Conservation (phyloP, 2,329 filamentous ascomycete species). For the Xenoacremonium recifei region DNA sequence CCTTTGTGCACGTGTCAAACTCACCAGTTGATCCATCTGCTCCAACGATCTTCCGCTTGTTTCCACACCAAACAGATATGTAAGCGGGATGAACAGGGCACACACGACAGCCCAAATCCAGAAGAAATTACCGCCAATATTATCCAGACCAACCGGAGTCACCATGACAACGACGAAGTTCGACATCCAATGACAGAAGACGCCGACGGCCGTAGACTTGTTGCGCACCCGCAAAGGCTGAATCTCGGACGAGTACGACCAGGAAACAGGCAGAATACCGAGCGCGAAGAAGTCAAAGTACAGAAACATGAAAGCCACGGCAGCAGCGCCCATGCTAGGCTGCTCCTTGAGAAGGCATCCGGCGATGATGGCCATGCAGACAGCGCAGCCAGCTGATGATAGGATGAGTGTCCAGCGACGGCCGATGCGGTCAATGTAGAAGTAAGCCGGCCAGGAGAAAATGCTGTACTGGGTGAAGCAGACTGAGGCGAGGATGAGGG, state of each 20-base stretch:
- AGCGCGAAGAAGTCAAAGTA: conserved; percentile 6
- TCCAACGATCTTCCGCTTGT: conserved; percentile 3
- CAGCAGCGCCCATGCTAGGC: conserved; percentile 1
- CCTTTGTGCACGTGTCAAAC: too few relatives aligned
- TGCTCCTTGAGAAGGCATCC: conserved; percentile 2
- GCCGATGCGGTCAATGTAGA: conserved; percentile 7
- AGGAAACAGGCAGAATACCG: neutral
- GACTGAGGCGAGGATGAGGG: conserved; percentile 6
- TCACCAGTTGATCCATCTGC: conserved; percentile 7
- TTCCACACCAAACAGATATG: conserved; percentile 7
- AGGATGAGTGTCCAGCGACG: conserved; percentile 6
- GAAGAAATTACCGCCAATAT: conserved; percentile 7
- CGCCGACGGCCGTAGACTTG: conserved; percentile 1
- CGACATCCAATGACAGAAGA: conserved; percentile 2
- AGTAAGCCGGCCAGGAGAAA: conserved; percentile 2
- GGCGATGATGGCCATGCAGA: conserved; percentile 6
- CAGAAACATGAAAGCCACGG: conserved; percentile 7
- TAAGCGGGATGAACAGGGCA: conserved; percentile 2
- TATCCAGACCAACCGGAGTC: conserved; percentile 3
- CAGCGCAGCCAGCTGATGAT: neutral
- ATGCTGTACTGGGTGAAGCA: conserved; percentile 7
- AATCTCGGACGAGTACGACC: conserved; percentile 2
- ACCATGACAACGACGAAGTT: conserved; percentile 9
- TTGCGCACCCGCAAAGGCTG: conserved; percentile 1
- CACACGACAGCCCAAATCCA: conserved; percentile 9